phyloP scores from a whole-genome alignment of 352 stramenopile species.

The Nothophytophthora sp. region DNA sequence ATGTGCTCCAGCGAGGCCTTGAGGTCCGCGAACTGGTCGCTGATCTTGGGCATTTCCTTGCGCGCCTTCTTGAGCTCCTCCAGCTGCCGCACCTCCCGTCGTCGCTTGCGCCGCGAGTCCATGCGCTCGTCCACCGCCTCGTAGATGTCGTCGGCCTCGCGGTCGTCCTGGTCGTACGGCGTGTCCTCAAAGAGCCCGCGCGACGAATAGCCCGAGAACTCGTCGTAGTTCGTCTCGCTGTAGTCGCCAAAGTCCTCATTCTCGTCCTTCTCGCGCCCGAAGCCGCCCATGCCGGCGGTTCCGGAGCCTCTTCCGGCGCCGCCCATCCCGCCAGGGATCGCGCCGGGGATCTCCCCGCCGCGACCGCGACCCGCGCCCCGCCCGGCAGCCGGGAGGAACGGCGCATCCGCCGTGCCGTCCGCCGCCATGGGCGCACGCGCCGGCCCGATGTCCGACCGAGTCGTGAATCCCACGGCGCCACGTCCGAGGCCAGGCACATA shows the following conservation, averaged over 20 bases:
- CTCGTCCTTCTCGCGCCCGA: slow-evolving; percentile 85
- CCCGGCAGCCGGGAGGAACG: slow-evolving; percentile 64
- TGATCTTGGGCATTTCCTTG: slow-evolving; percentile 93
- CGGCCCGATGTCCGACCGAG: slow-evolving; percentile 96
- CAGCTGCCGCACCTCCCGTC: slow-evolving; percentile 80
- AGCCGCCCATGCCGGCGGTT: slow-evolving; percentile 80
- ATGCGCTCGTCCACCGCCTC: slow-evolving; percentile 96
- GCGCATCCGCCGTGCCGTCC: slow-evolving; percentile 63
- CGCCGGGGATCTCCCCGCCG: slow-evolving; percentile 15
- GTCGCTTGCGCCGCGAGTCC: slow-evolving; percentile 90
- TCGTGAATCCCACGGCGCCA: slow-evolving; percentile 97
- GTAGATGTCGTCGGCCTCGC: slow-evolving; percentile 97
- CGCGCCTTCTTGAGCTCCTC: slow-evolving; percentile 88
- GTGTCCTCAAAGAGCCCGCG: slow-evolving; percentile 89
- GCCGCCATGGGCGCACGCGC: slow-evolving; percentile 65
- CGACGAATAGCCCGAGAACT: slow-evolving; percentile 90
- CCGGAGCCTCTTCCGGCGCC: slow-evolving; percentile 72
- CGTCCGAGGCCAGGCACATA: slow-evolving; percentile 97
- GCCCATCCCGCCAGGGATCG: slow-evolving; percentile 7
- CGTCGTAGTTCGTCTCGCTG: slow-evolving; percentile 92
- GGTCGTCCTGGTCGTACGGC: slow-evolving; percentile 97
- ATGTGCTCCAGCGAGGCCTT: slow-evolving; percentile 93
- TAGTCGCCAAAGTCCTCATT: slow-evolving; percentile 90
- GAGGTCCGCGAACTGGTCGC: slow-evolving; percentile 97
- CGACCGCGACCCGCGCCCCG: slow-evolving; percentile 76